Evolutionary conservation across 495 filamentous ascomycete genomes (phyloP).

Genomic region (Penicillium angulare): DNA sequence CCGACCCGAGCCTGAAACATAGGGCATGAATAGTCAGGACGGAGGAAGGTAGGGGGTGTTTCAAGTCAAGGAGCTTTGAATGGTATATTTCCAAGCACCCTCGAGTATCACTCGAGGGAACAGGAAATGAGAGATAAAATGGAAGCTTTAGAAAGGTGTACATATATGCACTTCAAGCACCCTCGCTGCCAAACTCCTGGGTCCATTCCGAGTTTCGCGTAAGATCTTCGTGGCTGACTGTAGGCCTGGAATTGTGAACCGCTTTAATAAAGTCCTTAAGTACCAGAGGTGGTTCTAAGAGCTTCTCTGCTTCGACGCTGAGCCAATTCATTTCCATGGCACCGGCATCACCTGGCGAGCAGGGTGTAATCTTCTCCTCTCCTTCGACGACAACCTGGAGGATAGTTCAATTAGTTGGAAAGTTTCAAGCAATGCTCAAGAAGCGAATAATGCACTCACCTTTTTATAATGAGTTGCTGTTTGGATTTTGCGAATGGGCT

Average conservation of each 20-base stretch:
- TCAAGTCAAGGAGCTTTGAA: background rate
- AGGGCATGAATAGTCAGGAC: background rate
- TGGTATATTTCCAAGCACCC: background rate
- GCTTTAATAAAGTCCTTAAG: constrained; percentile 95
- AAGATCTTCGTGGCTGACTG: constrained; percentile 83
- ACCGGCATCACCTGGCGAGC: constrained; percentile 83
- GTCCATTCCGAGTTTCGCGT: constrained; percentile 90
- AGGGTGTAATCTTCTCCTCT: constrained; percentile 80
- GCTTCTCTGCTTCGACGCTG: constrained; percentile 72
- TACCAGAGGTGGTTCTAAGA: constrained; percentile 81
- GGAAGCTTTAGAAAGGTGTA: background rate
- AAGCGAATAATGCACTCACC: constrained; percentile 44
- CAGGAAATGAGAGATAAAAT: background rate
- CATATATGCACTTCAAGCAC: constrained; percentile 41
- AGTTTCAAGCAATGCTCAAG: background rate
- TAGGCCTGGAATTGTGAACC: constrained; percentile 81
- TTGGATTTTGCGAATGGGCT: constrained; percentile 95
- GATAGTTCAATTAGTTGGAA: background rate
- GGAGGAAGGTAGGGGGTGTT: background rate
- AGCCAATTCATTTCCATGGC: constrained; percentile 95
- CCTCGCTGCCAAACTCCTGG: constrained; percentile 94
- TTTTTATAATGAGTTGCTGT: constrained; percentile 98
- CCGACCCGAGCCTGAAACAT: background rate
- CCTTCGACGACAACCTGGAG: constrained; percentile 69
- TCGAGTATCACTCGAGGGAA: background rate